These are phyloP conservation scores for Lentinus brumalis DNA, from an alignment of 768 basidiomycete species.

Conservation along the genomic window DNA sequence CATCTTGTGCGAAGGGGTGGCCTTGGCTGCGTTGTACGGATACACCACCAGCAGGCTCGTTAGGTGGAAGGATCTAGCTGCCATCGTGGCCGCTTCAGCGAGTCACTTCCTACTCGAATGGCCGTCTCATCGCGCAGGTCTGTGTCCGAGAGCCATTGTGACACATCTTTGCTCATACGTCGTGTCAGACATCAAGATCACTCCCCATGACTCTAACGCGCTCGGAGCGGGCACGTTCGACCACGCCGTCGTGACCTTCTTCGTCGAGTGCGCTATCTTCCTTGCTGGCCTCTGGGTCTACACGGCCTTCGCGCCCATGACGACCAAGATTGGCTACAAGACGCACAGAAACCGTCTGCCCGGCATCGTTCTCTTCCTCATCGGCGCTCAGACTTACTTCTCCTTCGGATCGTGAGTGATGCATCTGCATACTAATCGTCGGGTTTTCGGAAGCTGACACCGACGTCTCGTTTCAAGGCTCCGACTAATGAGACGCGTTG, in stretches of 20 bases:
- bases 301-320: slow-evolving; percentile 25
- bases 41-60: slow-evolving; percentile 22
- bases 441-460: not conserved
- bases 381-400: slow-evolving; percentile 32
- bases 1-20: slow-evolving; percentile 13
- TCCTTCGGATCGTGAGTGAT: slow-evolving; percentile 31
- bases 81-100: slow-evolving; percentile 23
- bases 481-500: slow-evolving; percentile 33
- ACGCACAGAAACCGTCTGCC: slow-evolving; percentile 22
- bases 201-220: slow-evolving; percentile 22
- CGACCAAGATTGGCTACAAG: slow-evolving; percentile 25
- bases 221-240: slow-evolving; percentile 31
- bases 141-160: not conserved
- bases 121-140: slow-evolving; percentile 31
- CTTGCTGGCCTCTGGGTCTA: slow-evolving; percentile 31
- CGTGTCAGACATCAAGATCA: slow-evolving; percentile 30
- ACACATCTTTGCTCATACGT: too few species aligned
- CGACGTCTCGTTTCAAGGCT: slow-evolving; percentile 17
- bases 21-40: slow-evolving; percentile 25
- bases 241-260: slow-evolving; percentile 26
- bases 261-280: slow-evolving; percentile 29
- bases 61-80: slow-evolving; percentile 20
- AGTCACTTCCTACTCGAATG: slow-evolving; percentile 35
- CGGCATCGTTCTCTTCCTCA: slow-evolving; percentile 25
- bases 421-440: not conserved